Conservation (phyloP, 2,329 filamentous ascomycete genomes). For the Talaromyces amestolkiae region DNA sequence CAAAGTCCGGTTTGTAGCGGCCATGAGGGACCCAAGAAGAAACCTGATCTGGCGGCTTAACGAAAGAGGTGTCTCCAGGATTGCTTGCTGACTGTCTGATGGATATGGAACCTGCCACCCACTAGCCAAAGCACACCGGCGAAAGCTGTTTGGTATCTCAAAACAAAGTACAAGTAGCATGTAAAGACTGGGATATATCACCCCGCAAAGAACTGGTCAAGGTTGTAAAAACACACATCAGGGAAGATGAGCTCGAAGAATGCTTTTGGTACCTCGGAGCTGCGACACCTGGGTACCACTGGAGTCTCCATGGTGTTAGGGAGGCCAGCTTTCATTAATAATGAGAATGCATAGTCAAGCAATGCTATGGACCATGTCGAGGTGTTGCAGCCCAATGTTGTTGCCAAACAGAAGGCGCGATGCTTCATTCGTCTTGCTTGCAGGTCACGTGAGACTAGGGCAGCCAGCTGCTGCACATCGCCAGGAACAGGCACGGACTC, state of each 20-base stretch:
- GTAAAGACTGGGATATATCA: neutral
- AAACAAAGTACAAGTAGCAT: neutral
- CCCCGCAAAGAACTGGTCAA: neutral
- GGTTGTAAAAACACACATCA: neutral
- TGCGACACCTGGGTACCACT: neutral
- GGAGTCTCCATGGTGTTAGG: neutral
- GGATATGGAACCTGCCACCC: conserved; percentile 11
- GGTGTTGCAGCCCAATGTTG: conserved; percentile 21
- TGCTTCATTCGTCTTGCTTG: conserved; percentile 4
- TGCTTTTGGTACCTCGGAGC: neutral
- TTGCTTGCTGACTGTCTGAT: neutral
- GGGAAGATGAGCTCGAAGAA: conserved; percentile 1
- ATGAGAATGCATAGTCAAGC: neutral
- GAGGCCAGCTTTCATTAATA: conserved; percentile 5
- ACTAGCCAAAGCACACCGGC: neutral
- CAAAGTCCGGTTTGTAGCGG: neutral
- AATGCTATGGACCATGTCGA: neutral
- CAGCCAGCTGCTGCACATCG: conserved; percentile 2
- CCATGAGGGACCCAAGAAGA: neutral
- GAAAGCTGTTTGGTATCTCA: neutral
- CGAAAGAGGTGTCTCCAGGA: neutral
- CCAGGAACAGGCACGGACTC: conserved; percentile 12
- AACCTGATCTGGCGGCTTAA: neutral
- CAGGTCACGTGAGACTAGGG: neutral
- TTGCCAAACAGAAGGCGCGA: conserved; percentile 19